These are phyloP conservation scores for Plasmodium relictum DNA, from an alignment of 169 alveolate species.

Conservation along the genomic window DNA sequence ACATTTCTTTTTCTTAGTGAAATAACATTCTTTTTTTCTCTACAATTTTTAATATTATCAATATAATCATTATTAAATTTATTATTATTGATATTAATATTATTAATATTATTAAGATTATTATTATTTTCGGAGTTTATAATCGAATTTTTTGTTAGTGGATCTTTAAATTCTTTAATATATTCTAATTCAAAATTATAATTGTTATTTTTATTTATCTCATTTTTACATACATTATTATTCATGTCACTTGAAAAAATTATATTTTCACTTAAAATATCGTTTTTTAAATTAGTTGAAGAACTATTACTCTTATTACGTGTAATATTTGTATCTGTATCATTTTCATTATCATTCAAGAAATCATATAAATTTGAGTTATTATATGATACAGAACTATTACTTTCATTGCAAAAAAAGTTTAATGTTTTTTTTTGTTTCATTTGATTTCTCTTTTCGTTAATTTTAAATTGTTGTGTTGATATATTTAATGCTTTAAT, in stretches of 20 bases:
- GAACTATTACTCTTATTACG: neutral
- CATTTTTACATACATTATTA: neutral
- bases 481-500: constrained; percentile 70
- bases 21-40: neutral
- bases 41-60: neutral
- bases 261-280: neutral
- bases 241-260: too few species aligned
- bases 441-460: constrained; percentile 26
- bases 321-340: neutral
- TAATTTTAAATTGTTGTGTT: constrained; percentile 68
- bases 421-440: constrained; percentile 32
- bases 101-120: neutral
- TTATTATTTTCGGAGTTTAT: neutral
- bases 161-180: constrained; percentile 9
- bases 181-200: constrained; percentile 1
- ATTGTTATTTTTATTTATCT: neutral
- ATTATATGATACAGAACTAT: constrained; percentile 9
- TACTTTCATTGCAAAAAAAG: constrained; percentile 12
- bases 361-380: neutral
- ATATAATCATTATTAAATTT: neutral
- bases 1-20: neutral
- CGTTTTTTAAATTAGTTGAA: neutral
- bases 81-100: neutral
- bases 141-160: neutral
- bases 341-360: constrained; percentile 17